A percentile compares a stretch with the other conserved stretches of the same genome.
Conservation (phyloP, 176 grass and related monocot genomes). For the Paspalum vaginatum region DNA sequence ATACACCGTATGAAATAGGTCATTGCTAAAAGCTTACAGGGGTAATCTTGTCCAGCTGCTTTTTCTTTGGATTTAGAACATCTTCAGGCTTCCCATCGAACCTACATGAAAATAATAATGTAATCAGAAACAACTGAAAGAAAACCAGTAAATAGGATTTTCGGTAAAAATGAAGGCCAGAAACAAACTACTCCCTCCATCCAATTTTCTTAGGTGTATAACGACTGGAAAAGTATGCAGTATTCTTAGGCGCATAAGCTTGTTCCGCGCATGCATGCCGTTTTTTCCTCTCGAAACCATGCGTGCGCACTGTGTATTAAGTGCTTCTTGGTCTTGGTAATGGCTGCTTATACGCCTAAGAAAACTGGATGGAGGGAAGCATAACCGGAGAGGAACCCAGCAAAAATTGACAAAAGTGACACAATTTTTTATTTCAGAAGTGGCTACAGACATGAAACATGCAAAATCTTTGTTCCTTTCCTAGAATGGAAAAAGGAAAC, state of each 20-base stretch:
- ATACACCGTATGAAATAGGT: not conserved
- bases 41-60: conserved; percentile 96
- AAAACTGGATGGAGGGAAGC: too few species aligned
- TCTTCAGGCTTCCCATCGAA: conserved; percentile 85
- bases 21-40: conserved; percentile 55
- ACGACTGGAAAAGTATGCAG: too few species aligned
- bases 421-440: not conserved
- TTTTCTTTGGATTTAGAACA: conserved; percentile 99
- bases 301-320: too few species aligned
- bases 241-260: too few species aligned
- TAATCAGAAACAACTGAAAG: not conserved
- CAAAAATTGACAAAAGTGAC: not conserved
- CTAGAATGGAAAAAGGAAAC: conserved; percentile 5
- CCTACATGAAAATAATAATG: conserved; percentile 43
- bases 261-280: too few species aligned
- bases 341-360: too few species aligned
- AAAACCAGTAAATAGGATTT: not conserved
- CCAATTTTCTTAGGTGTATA: too few species aligned
- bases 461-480: not conserved
- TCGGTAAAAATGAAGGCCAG: not conserved
- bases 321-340: too few species aligned
- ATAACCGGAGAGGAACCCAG: not conserved
- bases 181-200: too few species aligned
- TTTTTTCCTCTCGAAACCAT: too few species aligned
- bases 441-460: not conserved